Evolutionary conservation across 768 basidiomycete species (phyloP).

Genomic region (Lyophyllum semitale): DNA sequence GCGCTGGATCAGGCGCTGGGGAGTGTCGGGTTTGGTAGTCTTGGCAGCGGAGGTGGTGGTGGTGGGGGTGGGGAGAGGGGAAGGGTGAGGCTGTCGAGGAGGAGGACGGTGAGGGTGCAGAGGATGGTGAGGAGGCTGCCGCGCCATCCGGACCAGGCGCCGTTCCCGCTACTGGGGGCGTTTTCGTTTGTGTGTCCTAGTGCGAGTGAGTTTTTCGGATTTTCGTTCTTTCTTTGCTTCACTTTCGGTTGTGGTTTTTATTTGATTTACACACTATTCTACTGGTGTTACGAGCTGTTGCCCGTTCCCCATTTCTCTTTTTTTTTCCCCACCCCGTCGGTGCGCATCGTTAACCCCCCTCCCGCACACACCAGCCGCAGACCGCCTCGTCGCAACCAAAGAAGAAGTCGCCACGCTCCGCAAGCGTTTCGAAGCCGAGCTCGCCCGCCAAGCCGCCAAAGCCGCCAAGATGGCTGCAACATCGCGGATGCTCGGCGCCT

Average conservation of each 20-base stretch:
- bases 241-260: slow-evolving; percentile 3
- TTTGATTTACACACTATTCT: too few species aligned
- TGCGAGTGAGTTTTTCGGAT: slow-evolving; percentile 63
- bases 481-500: slow-evolving; percentile 15
- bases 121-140: slow-evolving; percentile 44
- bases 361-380: slow-evolving; percentile 56
- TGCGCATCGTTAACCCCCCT: neutral
- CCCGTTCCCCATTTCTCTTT: slow-evolving; percentile 5
- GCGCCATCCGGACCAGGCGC: slow-evolving; percentile 43
- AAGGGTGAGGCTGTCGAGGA: slow-evolving; percentile 55
- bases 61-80: slow-evolving; percentile 19
- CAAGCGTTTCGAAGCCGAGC: slow-evolving; percentile 71
- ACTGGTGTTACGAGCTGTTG: neutral
- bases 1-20: slow-evolving; percentile 80
- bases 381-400: slow-evolving; percentile 68
- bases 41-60: neutral
- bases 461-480: slow-evolving; percentile 52
- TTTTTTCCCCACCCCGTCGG: slow-evolving; percentile 14
- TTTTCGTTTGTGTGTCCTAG: slow-evolving; percentile 68
- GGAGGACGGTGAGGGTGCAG: slow-evolving; percentile 50
- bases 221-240: slow-evolving; percentile 23
- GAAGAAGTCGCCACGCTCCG: slow-evolving; percentile 69
- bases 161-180: slow-evolving; percentile 46
- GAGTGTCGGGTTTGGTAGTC: slow-evolving; percentile 33
- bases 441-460: slow-evolving; percentile 68